Conservation (phyloP, 371 early-diverging fungal species). For the Batkoa obscura region DNA sequence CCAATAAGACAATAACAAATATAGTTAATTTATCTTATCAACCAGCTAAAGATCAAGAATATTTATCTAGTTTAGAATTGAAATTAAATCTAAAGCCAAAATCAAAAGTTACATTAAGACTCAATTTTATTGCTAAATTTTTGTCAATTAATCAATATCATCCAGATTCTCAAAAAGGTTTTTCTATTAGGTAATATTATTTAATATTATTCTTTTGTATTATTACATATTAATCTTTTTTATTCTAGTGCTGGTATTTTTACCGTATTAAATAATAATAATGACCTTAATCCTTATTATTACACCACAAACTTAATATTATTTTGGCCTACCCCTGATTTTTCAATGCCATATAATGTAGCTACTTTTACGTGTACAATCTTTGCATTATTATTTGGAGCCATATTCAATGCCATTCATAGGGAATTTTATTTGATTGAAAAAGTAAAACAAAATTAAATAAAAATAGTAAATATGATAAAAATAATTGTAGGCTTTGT, state of each 20-base stretch:
- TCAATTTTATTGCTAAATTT: too few relatives aligned
- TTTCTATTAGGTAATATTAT: conserved; percentile 40
- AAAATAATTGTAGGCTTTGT: too few relatives aligned
- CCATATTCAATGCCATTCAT: conserved; percentile 42
- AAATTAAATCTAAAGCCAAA: too few relatives aligned
- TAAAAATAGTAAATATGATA: too few relatives aligned
- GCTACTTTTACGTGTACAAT: conserved; percentile 90
- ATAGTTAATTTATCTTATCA: too few relatives aligned
- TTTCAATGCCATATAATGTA: conserved; percentile 97
- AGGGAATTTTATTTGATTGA: too few relatives aligned
- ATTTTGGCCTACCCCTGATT: conserved; percentile 85
- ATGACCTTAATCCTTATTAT: conserved; percentile 10
- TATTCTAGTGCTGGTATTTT: not conserved
- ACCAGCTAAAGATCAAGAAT: too few relatives aligned
- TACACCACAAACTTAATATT: conserved; percentile 72
- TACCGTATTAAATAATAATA: not conserved
- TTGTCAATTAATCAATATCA: conserved; percentile 26
- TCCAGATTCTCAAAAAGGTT: conserved; percentile 91
- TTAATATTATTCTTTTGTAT: not conserved
- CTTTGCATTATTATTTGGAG: conserved; percentile 86
- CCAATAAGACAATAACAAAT: too few relatives aligned
- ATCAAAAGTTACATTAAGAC: too few relatives aligned
- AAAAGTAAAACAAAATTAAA: too few relatives aligned
- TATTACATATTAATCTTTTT: not conserved
- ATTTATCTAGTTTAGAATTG: too few relatives aligned